Conservation (phyloP, 768 basidiomycete genomes). For the Rhodotorula paludigena region DNA sequence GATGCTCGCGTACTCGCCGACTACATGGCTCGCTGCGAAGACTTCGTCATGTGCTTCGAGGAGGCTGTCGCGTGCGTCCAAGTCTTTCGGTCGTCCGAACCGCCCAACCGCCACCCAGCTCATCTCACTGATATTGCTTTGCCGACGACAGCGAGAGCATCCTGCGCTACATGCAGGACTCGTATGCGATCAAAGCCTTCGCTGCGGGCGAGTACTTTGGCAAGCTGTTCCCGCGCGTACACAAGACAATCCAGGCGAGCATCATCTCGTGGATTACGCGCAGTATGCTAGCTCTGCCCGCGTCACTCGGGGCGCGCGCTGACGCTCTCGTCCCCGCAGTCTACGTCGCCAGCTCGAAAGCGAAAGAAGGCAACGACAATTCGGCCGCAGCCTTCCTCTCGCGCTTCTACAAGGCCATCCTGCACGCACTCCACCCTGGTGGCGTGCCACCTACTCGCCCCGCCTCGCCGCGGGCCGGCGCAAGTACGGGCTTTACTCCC, state of each 20-base stretch:
- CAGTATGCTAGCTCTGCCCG: neutral
- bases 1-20: conserved; percentile 5
- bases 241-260: neutral
- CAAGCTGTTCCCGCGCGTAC: conserved; percentile 13
- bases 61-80: conserved; percentile 7
- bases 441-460: neutral
- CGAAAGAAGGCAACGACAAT: conserved; percentile 1
- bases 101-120: no score
- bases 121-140: neutral
- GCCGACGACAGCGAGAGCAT: neutral
- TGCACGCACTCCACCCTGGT: neutral
- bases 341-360: conserved; percentile 3
- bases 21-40: neutral
- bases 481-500: no score
- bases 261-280: conserved; percentile 8
- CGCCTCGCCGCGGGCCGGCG: neutral
- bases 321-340: neutral
- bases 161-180: conserved; percentile 5
- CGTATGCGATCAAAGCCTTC: neutral
- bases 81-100: no score
- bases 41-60: conserved; percentile 13
- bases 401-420: conserved; percentile 13
- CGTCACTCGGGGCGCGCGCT: no score
- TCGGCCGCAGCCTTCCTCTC: conserved; percentile 6
- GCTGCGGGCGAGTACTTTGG: neutral